Evolutionary conservation across 2,329 filamentous ascomycete genomes (phyloP).

Genomic region (Botrytis fabae): DNA sequence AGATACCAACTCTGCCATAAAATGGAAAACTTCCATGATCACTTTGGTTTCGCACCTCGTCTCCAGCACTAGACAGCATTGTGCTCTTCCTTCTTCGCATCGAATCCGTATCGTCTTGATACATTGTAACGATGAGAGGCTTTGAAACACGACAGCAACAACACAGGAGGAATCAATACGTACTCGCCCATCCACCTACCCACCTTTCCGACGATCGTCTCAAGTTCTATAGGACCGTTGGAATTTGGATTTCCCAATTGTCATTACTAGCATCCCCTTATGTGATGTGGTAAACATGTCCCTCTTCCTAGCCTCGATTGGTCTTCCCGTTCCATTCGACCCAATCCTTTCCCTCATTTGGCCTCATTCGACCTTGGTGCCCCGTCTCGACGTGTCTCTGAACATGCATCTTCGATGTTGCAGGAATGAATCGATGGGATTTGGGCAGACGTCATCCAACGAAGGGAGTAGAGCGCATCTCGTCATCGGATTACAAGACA

Average conservation of each 20-base stretch:
- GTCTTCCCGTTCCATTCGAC: background rate
- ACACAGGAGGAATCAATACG: background rate
- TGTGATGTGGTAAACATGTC: background rate
- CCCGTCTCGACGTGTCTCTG: background rate
- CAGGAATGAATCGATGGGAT: background rate
- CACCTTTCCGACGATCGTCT: background rate
- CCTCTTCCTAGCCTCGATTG: background rate
- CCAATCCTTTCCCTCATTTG: background rate
- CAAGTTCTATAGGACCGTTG: background rate
- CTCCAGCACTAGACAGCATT: too few relatives aligned
- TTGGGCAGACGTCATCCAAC: too few relatives aligned
- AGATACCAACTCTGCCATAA: background rate
- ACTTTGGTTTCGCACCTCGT: too few relatives aligned
- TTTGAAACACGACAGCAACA: background rate
- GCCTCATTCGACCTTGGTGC: background rate
- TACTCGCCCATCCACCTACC: background rate
- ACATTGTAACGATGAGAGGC: background rate
- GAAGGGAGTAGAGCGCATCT: background rate
- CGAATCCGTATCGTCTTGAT: background rate
- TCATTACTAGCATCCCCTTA: too few relatives aligned
- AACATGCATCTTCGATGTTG: background rate
- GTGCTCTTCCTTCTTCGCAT: background rate
- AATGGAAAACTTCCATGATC: too few relatives aligned
- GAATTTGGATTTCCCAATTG: background rate
- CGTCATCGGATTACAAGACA: background rate